Evolutionary conservation across 768 basidiomycete genomes (phyloP), one percentile per base, ranked within the genome.

Genomic region (Lactifluus volemus): DNA sequence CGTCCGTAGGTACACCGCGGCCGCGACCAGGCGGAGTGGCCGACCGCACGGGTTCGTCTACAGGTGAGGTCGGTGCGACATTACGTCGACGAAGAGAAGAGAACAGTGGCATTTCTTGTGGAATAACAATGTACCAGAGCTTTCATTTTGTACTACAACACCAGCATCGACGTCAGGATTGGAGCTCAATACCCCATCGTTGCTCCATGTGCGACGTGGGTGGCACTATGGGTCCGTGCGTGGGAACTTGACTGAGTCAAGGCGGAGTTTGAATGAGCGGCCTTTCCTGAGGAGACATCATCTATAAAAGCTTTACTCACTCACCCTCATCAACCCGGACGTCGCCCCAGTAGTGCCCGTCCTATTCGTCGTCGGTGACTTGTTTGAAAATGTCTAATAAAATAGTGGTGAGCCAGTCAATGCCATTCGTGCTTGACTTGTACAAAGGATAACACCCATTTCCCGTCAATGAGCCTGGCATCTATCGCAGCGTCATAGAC

Each of bases 401-500:
- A 81, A 92, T 93, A 80, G 93, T 96, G 85, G 92, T 94, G 83
- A 90, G 89, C 87, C 84, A 77, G 81, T 83, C 84, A 81, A 81
- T 74, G 77, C 75, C 79, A 75, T 75, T 75, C 74, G 75, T 74
- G 76, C 73, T 72, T 63, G 75, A 78, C 80, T 82, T 82, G 80
- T 78, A 72, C 75, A 72, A 65, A 70, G 68, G 75, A 77, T 78
- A 76, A 80, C 84, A 69, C 77, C 73, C 75, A 73, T 69, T 74
- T 75, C 70, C 75, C 52, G 65, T 66, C 60, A 73, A 81, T 83
- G 85, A 95, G 93, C 93, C 93, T 71, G 70, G 74, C 67, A 89
- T 92, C 68, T 99, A 99, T 75, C 90, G 96, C 65, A 73, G 84
- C 61, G 89, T 99, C 74, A 98, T 99, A 76, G 93, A 97, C 84